A percentile compares a stretch with the other conserved stretches of the same genome.
These are phyloP conservation scores for Moniliella sp. DNA, from an alignment of 1,284 basidiomycete genomes.

Conservation along the genomic window DNA sequence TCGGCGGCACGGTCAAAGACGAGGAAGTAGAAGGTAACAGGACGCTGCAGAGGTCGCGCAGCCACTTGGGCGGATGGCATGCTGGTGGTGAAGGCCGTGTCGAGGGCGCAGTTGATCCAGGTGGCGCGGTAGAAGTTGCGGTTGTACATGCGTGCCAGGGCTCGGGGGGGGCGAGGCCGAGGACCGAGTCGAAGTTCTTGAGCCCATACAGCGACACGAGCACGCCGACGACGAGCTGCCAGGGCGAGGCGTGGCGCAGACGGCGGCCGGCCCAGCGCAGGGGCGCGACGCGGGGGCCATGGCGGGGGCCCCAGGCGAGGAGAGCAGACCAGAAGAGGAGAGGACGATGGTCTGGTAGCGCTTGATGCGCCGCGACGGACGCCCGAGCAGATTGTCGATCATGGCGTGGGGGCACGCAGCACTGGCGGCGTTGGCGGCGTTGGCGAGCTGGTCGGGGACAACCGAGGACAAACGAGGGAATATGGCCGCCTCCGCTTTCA, in stretches of 20 bases:
- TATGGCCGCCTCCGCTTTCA: too few relatives aligned
- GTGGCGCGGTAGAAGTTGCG: conserved; percentile 86
- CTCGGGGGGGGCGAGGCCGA: conserved; percentile 67
- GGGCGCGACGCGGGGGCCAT: conserved; percentile 8
- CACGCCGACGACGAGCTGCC: conserved; percentile 71
- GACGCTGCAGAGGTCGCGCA: too few relatives aligned
- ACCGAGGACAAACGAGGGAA: too few relatives aligned
- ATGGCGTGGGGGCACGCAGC: too few relatives aligned
- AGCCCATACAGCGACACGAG: conserved; percentile 64
- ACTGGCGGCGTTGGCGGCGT: too few relatives aligned
- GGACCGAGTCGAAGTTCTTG: conserved; percentile 63
- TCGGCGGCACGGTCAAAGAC: conserved; percentile 77
- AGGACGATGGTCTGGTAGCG: conserved; percentile 16
- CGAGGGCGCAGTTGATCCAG: conserved; percentile 67
- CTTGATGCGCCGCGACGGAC: conserved; percentile 22
- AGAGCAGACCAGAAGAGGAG: conserved; percentile 16
- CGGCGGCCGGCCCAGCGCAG: background rate
- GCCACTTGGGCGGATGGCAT: too few relatives aligned
- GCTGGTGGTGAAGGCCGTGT: conserved; percentile 86
- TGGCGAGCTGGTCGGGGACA: too few relatives aligned
- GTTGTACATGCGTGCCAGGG: conserved; percentile 63
- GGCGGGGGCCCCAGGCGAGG: conserved; percentile 7
- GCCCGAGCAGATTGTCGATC: conserved; percentile 25
- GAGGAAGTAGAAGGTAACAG: conserved; percentile 73
- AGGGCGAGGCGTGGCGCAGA: conserved; percentile 54